Evolutionary conservation across 495 filamentous ascomycete species (phyloP), one percentile per base, ranked within the genome.

Genomic region (Rhypophila decipiens): DNA sequence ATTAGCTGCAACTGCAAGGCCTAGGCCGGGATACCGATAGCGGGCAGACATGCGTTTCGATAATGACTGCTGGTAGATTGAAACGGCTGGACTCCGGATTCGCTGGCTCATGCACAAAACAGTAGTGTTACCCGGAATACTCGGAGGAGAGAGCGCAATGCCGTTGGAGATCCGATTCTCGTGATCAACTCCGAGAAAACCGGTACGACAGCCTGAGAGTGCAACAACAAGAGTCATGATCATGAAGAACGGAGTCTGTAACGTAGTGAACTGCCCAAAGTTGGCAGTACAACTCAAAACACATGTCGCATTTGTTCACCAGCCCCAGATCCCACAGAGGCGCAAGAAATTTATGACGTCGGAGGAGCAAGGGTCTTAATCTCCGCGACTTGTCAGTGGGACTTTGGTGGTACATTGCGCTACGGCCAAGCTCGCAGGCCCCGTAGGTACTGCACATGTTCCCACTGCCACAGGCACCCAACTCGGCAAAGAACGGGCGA

Each of bases 301-400:
- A n/a, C n/a, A n/a, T n/a, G n/a, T 31, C 13, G 27, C 27, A 31
- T 31, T 31, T 31, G 13, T 31, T 13, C 13, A 31, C n/a, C n/a
- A n/a, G n/a, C n/a, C n/a, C n/a, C n/a, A 13, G 27, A 7, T 7
- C 13, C 27, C 27, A 31, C 27, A 31, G 27, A 31, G 27, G 27
- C 27, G 13, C 27, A 31, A 31, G 27, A 31, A 19, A 33, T 40
- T 46, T 53, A 60, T 60, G 57, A 60, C 57, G 53, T 60, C 57
- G 53, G 57, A 38, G 53, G 42, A 17, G 47, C 49, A 52, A 49
- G 58, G 51, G 46, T 43, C 39, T 43, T 49, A 55, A 53, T 44
- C 50, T 50, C 46, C 39, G 47, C 44, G 31, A 15, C 29, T 36
- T 33, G 39, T 56, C 36, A 33, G 46, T 22, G 24, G 44, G 41